These are phyloP conservation scores for Penicillium sp. DNA, from an alignment of 2,329 filamentous ascomycete species.

Conservation along the genomic window DNA sequence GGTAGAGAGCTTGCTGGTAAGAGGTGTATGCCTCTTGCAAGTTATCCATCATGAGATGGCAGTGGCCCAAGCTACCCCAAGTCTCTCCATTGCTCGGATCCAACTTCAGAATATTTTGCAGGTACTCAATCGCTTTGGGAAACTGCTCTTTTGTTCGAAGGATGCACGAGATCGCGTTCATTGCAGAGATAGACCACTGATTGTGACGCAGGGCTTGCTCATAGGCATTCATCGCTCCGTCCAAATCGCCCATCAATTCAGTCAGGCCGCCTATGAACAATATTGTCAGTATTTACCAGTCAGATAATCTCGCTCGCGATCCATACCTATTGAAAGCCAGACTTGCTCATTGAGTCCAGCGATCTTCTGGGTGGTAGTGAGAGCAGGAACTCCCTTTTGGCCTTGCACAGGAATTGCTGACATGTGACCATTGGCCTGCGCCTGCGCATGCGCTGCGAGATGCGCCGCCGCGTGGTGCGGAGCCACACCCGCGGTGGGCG, in stretches of 20 bases:
- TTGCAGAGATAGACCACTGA: slow-evolving; percentile 80
- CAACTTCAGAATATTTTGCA: slow-evolving; percentile 85
- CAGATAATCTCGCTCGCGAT: neutral
- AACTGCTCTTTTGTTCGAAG: slow-evolving; percentile 91
- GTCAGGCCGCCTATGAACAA: slow-evolving; percentile 68
- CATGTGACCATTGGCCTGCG: slow-evolving; percentile 54
- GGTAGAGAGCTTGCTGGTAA: slow-evolving; percentile 92
- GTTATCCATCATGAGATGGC: slow-evolving; percentile 98
- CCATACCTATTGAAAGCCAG: slow-evolving; percentile 89
- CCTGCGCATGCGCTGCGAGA: slow-evolving; percentile 30
- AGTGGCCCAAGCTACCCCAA: slow-evolving; percentile 97
- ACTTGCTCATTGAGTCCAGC: slow-evolving; percentile 78
- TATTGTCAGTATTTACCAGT: slow-evolving; percentile 16
- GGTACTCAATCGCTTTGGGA: slow-evolving; percentile 87
- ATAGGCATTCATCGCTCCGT: slow-evolving; percentile 86
- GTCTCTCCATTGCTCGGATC: slow-evolving; percentile 89
- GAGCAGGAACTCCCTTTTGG: slow-evolving; percentile 59
- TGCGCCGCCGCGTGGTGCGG: slow-evolving; percentile 53
- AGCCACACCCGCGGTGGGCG: slow-evolving; percentile 72
- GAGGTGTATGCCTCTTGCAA: slow-evolving; percentile 94
- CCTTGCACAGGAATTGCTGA: slow-evolving; percentile 52
- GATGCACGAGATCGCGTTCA: slow-evolving; percentile 92
- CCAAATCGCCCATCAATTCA: slow-evolving; percentile 82
- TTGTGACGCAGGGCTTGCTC: slow-evolving; percentile 88
- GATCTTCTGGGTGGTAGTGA: slow-evolving; percentile 71